Percentiles rank a stretch among this genome's conserved stretches.
phyloP scores from a whole-genome alignment of 2,329 filamentous ascomycete genomes.

The Ampelomyces quisqualis region DNA sequence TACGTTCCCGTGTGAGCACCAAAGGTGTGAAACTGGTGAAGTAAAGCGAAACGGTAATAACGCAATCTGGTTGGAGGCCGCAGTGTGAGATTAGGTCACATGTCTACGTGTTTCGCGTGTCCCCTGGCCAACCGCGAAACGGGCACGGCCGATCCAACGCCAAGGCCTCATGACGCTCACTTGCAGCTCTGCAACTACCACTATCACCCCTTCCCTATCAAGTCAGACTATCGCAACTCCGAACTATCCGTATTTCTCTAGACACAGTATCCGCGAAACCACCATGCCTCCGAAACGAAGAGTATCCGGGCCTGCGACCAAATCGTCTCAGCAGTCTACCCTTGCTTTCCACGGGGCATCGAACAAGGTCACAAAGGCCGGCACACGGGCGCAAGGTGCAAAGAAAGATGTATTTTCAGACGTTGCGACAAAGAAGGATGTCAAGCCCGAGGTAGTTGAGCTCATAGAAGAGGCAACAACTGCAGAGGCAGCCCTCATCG shows the following conservation, averaged over 20 bases:
- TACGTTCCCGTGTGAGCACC: too few species aligned
- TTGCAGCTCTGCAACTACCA: conserved; percentile 11
- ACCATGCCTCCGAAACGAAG: conserved; percentile 51
- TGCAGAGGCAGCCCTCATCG: conserved; percentile 43
- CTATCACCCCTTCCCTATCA: conserved; percentile 11
- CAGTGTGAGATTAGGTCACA: conserved; percentile 18
- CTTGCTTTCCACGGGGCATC: conserved; percentile 62
- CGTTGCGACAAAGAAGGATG: conserved; percentile 27
- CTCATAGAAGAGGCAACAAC: conserved; percentile 40
- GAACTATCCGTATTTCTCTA: neutral
- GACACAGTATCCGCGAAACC: neutral
- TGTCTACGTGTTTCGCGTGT: conserved; percentile 30
- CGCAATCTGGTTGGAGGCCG: neutral
- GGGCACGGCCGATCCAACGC: conserved; percentile 15
- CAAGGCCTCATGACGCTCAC: conserved; percentile 29
- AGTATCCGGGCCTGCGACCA: conserved; percentile 46
- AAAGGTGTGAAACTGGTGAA: neutral
- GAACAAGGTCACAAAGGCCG: conserved; percentile 60
- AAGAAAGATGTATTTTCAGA: conserved; percentile 46
- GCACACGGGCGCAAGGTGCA: conserved; percentile 37
- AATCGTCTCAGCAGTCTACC: conserved; percentile 60
- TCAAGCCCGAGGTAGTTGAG: conserved; percentile 25
- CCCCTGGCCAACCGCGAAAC: conserved; percentile 23
- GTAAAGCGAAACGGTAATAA: too few species aligned
- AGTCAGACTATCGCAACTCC: conserved; percentile 8